These are phyloP conservation scores for Dryadomyces quercivorus DNA, from an alignment of 2,329 filamentous ascomycete species.

Conservation along the genomic window DNA sequence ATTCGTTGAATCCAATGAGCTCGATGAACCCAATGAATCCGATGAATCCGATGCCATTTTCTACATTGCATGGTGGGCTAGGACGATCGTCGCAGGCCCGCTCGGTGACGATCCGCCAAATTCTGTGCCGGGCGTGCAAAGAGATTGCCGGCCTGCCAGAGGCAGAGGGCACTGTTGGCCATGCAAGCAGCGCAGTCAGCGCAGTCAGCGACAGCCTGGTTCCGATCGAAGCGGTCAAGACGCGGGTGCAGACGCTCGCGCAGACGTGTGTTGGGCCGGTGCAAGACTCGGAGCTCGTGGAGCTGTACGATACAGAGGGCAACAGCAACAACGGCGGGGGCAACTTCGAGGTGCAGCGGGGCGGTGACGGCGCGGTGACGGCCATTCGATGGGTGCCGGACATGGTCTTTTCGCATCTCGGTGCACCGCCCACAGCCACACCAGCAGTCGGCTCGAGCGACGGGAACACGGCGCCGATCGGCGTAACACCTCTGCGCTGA, in stretches of 20 bases:
- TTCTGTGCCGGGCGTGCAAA: conserved; percentile 71
- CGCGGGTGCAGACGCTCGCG: conserved; percentile 44
- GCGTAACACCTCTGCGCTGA: neutral
- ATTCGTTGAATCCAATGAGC: too few species aligned
- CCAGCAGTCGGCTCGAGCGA: conserved; percentile 33
- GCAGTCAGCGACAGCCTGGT: conserved; percentile 50
- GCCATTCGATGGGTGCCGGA: conserved; percentile 43
- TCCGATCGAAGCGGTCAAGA: conserved; percentile 54
- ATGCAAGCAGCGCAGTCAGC: conserved; percentile 22
- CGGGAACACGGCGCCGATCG: conserved; percentile 1
- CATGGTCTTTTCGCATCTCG: conserved; percentile 21
- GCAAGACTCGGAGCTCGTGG: conserved; percentile 57
- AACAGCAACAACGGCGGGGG: conserved; percentile 79
- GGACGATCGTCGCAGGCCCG: conserved; percentile 45
- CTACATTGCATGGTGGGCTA: conserved; percentile 17
- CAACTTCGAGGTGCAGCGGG: conserved; percentile 59
- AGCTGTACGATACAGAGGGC: conserved; percentile 85
- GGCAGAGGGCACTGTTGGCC: conserved; percentile 25
- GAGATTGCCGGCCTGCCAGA: conserved; percentile 25
- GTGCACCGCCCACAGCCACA: conserved; percentile 33
- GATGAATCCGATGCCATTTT: conserved; percentile 14
- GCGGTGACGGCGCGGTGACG: conserved; percentile 25
- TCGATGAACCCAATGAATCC: too few species aligned
- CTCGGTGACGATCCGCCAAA: conserved; percentile 55
- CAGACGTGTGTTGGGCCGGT: conserved; percentile 21